Conservation (phyloP, 306 rosid species). For the Medicago lupulina region DNA sequence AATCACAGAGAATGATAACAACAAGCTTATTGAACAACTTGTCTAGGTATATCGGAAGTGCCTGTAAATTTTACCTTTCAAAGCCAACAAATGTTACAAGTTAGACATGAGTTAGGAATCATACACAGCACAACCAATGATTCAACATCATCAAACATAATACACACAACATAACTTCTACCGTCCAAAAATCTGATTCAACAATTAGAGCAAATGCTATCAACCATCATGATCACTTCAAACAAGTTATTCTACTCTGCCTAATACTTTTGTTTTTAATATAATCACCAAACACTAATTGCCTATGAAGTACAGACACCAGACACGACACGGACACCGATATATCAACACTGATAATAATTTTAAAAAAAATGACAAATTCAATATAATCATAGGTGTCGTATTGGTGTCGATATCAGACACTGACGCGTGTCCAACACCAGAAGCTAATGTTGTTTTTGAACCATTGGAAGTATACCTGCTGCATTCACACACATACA, state of each 20-base stretch:
- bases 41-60: slow-evolving; percentile 90
- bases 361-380: no score
- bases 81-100: slow-evolving; percentile 41
- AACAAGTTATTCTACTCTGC: slow-evolving; percentile 10
- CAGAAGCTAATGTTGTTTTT: no score
- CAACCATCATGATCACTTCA: slow-evolving; percentile 2
- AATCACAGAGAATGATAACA: slow-evolving; percentile 92
- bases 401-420: no score
- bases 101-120: slow-evolving; percentile 29
- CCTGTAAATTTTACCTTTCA: slow-evolving; percentile 65
- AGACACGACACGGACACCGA: no score
- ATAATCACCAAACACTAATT: background rate
- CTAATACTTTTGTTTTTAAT: slow-evolving; percentile 3
- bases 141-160: no score
- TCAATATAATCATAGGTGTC: no score
- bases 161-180: slow-evolving; percentile 15
- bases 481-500: no score
- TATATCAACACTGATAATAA: no score
- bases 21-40: slow-evolving; percentile 86
- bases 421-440: no score
- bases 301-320: no score
- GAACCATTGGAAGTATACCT: no score
- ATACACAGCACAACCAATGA: background rate
- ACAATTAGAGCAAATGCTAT: slow-evolving; percentile 19
- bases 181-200: slow-evolving; percentile 4